phyloP scores from a whole-genome alignment of 2,329 filamentous ascomycete genomes.

The Calonectria crousiana region DNA sequence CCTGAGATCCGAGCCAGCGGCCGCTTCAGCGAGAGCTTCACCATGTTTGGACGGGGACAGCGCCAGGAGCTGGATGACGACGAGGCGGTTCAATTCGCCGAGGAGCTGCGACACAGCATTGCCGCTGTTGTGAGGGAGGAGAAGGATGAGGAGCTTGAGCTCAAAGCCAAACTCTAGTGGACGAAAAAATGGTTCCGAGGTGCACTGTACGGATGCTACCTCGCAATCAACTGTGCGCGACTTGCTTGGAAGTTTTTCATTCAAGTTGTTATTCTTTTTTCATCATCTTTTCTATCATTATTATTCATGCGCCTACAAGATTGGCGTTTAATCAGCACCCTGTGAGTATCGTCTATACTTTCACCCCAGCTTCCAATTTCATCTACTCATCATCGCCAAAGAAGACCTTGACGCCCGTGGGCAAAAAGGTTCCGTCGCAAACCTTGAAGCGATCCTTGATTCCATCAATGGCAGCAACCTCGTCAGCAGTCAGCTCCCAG shows the following conservation, averaged over 20 bases:
- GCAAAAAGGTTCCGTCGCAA: conserved; percentile 80
- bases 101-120: conserved; percentile 63
- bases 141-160: conserved; percentile 39
- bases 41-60: conserved; percentile 83
- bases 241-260: background rate
- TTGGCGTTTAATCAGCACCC: background rate
- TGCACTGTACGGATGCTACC: background rate
- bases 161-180: conserved; percentile 54
- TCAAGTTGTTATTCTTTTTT: background rate
- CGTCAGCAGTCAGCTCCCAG: conserved; percentile 79
- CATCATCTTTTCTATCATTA: background rate
- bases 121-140: conserved; percentile 61
- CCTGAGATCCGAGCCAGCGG: conserved; percentile 73
- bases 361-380: background rate
- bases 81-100: conserved; percentile 73
- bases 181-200: background rate
- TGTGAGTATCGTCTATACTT: conserved; percentile 3
- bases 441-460: conserved; percentile 86
- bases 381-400: conserved; percentile 83
- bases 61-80: conserved; percentile 82
- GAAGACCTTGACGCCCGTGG: conserved; percentile 76
- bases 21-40: conserved; percentile 74
- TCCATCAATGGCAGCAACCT: conserved; percentile 75
- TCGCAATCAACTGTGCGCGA: background rate
- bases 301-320: background rate